Conservation (phyloP, 371 early-diverging fungal species). For the Actinomucor elegans region DNA sequence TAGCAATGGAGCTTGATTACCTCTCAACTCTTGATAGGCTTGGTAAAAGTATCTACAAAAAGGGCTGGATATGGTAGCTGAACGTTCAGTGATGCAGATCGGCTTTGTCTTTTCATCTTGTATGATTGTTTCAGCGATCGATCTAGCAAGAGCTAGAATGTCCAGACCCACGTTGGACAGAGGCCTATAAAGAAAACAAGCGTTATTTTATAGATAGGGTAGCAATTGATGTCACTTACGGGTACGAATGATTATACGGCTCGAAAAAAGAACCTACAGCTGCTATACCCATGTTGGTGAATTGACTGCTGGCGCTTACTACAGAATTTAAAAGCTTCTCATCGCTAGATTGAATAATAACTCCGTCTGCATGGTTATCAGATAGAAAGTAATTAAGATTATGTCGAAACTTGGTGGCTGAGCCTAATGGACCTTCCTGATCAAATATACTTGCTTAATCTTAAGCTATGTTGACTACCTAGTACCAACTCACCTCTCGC, state of each 20-base stretch:
- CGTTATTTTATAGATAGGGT: neutral
- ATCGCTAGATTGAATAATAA: conserved; percentile 28
- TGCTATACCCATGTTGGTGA: neutral
- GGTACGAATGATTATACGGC: neutral
- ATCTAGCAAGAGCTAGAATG: conserved; percentile 8
- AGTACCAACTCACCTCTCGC: conserved; percentile 9
- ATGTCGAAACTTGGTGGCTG: neutral
- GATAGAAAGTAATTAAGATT: neutral
- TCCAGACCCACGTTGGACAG: conserved; percentile 20
- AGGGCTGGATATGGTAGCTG: neutral
- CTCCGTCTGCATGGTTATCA: neutral
- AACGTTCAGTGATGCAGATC: conserved; percentile 25
- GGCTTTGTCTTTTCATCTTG: conserved; percentile 14
- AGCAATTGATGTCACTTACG: neutral
- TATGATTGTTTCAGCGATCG: conserved; percentile 14
- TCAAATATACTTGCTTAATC: neutral
- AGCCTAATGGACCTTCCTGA: neutral
- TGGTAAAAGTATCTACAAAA: conserved; percentile 32
- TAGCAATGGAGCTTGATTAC: neutral
- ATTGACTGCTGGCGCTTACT: conserved; percentile 1
- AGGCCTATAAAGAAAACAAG: neutral
- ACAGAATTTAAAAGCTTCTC: conserved; percentile 6
- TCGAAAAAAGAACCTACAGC: conserved; percentile 24
- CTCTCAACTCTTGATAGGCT: neutral
- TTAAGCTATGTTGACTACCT: too few relatives aligned